Evolutionary conservation across 805 yeast genomes (phyloP).

Genomic region (Wickerhamomyces strasburgensis): DNA sequence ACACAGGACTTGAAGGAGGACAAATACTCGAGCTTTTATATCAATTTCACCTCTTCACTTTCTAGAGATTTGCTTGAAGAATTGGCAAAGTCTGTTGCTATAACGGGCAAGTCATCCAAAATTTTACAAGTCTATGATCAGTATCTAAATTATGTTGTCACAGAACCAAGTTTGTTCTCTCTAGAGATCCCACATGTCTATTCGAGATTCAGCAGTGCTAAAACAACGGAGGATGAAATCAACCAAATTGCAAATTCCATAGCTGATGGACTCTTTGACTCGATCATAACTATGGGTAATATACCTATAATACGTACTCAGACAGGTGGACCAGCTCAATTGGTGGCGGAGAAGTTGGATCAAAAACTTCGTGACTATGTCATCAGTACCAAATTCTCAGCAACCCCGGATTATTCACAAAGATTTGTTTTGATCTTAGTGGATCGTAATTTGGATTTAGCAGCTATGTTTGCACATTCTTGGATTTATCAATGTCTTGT

Average conservation of each 20-base stretch:
- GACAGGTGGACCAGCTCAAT: slow-evolving; percentile 91
- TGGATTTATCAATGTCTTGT: slow-evolving; percentile 98
- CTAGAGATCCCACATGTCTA: slow-evolving; percentile 66
- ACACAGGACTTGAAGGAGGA: slow-evolving; percentile 69
- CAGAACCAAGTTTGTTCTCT: slow-evolving; percentile 88
- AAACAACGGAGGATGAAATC: slow-evolving; percentile 70
- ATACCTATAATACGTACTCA: slow-evolving; percentile 91
- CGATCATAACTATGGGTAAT: slow-evolving; percentile 69
- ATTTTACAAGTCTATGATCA: slow-evolving; percentile 92
- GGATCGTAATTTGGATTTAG: slow-evolving; percentile 86
- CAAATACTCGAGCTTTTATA: slow-evolving; percentile 71
- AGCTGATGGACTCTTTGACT: slow-evolving; percentile 76
- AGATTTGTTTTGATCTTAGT: slow-evolving; percentile 75
- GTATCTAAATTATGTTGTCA: slow-evolving; percentile 84
- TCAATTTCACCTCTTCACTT: slow-evolving; percentile 82
- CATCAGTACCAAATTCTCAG: slow-evolving; percentile 46
- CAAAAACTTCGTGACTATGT: slow-evolving; percentile 80
- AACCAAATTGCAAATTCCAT: slow-evolving; percentile 61
- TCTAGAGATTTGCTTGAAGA: slow-evolving; percentile 79
- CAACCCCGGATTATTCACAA: slow-evolving; percentile 32
- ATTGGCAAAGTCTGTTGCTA: slow-evolving; percentile 77
- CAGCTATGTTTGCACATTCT: slow-evolving; percentile 93
- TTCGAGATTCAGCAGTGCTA: slow-evolving; percentile 63
- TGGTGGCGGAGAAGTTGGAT: slow-evolving; percentile 85
- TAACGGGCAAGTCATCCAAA: slow-evolving; percentile 61